Base-by-base conservation (phyloP, 1,139 yeast genomes). In the Dujonia santamariae region DNA sequence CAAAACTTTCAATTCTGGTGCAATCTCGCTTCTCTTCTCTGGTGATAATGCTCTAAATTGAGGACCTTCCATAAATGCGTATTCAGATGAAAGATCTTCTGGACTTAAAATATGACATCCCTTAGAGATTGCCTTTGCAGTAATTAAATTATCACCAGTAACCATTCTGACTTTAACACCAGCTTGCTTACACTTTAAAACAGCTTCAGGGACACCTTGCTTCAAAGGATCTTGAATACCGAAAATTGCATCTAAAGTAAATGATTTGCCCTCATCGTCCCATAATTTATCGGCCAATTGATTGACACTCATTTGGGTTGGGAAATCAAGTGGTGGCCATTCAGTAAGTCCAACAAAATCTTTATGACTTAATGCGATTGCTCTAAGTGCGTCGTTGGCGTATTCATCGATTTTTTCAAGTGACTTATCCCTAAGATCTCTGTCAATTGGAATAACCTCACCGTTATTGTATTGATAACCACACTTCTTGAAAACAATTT, bases 91-190 rank as follows among this genome's bases (percentile, higher is more conserved):
- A 36, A 65, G 65, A 43, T 68, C 70, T 29, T 75, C 78, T 1
- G 76, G 69, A 7, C 72, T 59, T 35, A 87, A 63, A 38, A 92
- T 92, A 37, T 92, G 86, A 65, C 97, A 94, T 40, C 81, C 81
- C 44, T 72, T 69, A 4, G 97, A 87, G 46, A 92, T 92, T 1
- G 97, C 95, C 47, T 77, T 78, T 6, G 98, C 98, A 5, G 98
- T 92, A 33, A 78, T 67, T 40, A 90, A 56, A 53, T 90, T 90
- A 58, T 92, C 98, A 59, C 98, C 98, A 17, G 98, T 92, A 34
- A 92, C 97, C 98, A 92, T 92, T 49, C 97, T 75, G 19, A 92
- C 97, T 19, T 83, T 76, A 13, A 92, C 97, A 37, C 98, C 97
- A 1, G 98, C 97, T 27, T 68, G 68, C 47, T 79, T 81, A 63